Evolutionary conservation across 768 basidiomycete species (phyloP), one percentile per base, ranked within the genome.

Genomic region (Terana coerulea): DNA sequence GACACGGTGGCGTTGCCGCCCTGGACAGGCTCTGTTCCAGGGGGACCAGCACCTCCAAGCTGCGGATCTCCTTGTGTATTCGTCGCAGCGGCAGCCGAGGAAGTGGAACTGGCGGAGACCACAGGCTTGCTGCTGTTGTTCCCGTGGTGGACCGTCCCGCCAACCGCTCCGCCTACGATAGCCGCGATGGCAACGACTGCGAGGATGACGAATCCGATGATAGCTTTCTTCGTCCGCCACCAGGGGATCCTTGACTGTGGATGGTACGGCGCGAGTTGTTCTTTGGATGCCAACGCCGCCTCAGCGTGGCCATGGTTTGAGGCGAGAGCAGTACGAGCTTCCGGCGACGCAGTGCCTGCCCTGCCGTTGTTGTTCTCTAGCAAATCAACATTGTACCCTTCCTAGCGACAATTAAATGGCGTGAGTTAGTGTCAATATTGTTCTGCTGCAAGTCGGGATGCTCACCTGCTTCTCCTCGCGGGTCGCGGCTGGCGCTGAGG

Each of bases 91-190:
- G 44, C 28, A 3, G 25, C 21, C 26, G 25, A 12, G 8, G 7
- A 26, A 8, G 42, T 39, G 15, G 33, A 21, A 10, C 7, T 15
- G 9, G 34, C 14, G 5, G 10, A 21, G 37, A 0, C 8, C 31
- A 35, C 15, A 19, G 2, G 8, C 22, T n/a, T 9, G 47, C 42
- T 12, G 15, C 34, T 46, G 19, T 21, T 30, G 14, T 52, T 52
- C 30, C 49, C 35, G 53, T 71, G 67, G 10, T 64, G 61, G 0
- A 67, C 63, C 3, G 74, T 75, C 10, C 75, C 82, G 19, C 80
- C 83, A 1, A 83, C 82, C 0, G 73, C 81, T 19, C 81, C 83
- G 0, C 81, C 83, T 7, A 84, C 73, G 2, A 77, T 68, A 1
- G 74, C 82, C 1, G 67, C 81, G 36, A 84, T 47, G 45, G 80